phyloP scores from a whole-genome alignment of 192 early-diverging fungal genomes.

The Coemansia guatemalensis region DNA sequence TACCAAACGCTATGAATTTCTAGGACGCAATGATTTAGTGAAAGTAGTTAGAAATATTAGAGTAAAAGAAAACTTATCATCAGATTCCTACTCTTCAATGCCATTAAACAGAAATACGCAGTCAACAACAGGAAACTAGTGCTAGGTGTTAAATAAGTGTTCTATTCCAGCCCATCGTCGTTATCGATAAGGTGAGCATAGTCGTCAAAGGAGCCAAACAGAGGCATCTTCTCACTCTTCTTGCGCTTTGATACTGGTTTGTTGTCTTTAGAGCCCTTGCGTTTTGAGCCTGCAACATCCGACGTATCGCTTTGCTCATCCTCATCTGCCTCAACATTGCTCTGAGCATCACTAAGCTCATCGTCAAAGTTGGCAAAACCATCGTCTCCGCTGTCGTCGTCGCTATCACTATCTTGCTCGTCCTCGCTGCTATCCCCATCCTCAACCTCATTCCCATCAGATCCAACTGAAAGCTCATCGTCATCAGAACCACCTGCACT shows the following conservation, averaged over 20 bases:
- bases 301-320: slow-evolving; percentile 9
- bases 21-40: too few relatives aligned
- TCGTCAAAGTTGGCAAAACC: slow-evolving; percentile 30
- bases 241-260: slow-evolving; percentile 48
- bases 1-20: too few relatives aligned
- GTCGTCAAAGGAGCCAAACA: slow-evolving; percentile 71
- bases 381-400: slow-evolving; percentile 55
- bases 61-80: background rate
- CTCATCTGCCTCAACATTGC: background rate
- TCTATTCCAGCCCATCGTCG: slow-evolving; percentile 39
- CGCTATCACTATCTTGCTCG: slow-evolving; percentile 49
- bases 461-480: slow-evolving; percentile 10
- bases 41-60: too few relatives aligned
- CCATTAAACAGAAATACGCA: too few relatives aligned
- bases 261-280: slow-evolving; percentile 35
- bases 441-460: slow-evolving; percentile 10
- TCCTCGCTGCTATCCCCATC: slow-evolving; percentile 54
- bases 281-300: slow-evolving; percentile 27
- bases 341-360: slow-evolving; percentile 14
- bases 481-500: slow-evolving; percentile 2
- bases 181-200: slow-evolving; percentile 59
- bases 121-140: too few relatives aligned
- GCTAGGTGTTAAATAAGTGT: background rate
- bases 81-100: too few relatives aligned
- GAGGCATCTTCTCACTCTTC: slow-evolving; percentile 61